Base-by-base conservation (phyloP, 225 moss, liverwort and hornwort species). In the Sphagnum tenellum region DNA sequence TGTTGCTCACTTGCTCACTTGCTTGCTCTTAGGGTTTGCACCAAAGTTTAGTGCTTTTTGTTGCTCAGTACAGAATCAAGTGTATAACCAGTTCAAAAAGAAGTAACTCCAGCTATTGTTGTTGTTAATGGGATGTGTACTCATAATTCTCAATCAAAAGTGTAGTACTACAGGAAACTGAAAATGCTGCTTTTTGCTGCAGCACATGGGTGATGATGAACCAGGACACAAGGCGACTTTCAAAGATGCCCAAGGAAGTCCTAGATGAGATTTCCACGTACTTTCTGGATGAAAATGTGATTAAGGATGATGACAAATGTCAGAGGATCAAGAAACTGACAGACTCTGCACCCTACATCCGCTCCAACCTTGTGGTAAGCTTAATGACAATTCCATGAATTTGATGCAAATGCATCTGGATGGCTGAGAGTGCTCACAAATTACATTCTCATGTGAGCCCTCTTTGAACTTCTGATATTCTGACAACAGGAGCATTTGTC, bases 121-220 rank as follows among this genome's bases (percentile, higher is more conserved):
- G n/a, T 61, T 29, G 29, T 29, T 29, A 29, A 29, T 29, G 29
- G 29, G 29, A 29, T 1, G 29, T 29, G 29, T 29, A 29, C 29
- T 29, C 29, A 29, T 29, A 29, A 29, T 29, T 29, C 29, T 29
- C 29, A 29, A 29, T 29, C 29, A 29, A 29, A 29, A 29, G 29
- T 29, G 29, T 29, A 29, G 29, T 29, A 29, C 29, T 29, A 29
- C 29, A 29, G 29, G 29, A 29, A 29, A 29, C 29, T 29, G 29
- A 29, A 29, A 29, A 29, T 29, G 29, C 29, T 29, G 29, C 29
- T 29, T 11, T 9, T 12, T 60, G 55, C 51, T 80, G 75, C 81
- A 89, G 89, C 76, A 89, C 92, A 14, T 92, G 92, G 90, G 93
- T 94, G 46, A 90, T 84, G 74, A 90, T 94, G 90, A 94, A 94